Conservation (phyloP, 75 land plant genomes). For the Sequoia sempervirens region DNA sequence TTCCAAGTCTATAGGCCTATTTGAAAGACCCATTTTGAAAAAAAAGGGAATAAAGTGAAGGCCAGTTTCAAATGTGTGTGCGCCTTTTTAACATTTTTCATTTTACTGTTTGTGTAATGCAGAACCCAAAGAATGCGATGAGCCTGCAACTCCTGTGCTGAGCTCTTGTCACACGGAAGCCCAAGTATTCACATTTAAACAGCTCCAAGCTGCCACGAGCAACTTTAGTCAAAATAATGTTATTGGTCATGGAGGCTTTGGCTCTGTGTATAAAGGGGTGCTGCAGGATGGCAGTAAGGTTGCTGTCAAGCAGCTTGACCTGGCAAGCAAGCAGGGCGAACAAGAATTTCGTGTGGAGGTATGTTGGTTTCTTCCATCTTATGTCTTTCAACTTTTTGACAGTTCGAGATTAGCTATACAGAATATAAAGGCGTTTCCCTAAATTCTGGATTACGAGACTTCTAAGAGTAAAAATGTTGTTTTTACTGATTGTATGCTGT, state of each 20-base stretch:
- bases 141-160: not conserved
- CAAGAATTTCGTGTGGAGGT: constrained; percentile 84
- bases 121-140: not conserved
- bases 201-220: constrained; percentile 63
- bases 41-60: not conserved
- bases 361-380: not conserved
- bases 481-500: not conserved
- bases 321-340: constrained; percentile 71
- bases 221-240: constrained; percentile 63
- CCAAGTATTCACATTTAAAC: constrained; percentile 71
- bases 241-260: constrained; percentile 78
- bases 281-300: constrained; percentile 56
- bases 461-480: not conserved
- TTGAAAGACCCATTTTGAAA: not conserved
- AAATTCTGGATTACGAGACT: not conserved
- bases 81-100: not conserved
- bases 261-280: constrained; percentile 64
- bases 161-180: constrained; percentile 28
- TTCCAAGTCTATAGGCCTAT: not conserved
- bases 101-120: not conserved
- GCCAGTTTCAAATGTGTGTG: not conserved
- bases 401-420: not conserved
- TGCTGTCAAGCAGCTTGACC: constrained; percentile 76
- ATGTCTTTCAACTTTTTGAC: not conserved
- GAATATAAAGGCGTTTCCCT: not conserved